Percentiles rank a stretch among this genome's conserved stretches.
Conservation (phyloP, 2,329 filamentous ascomycete genomes). For the Curvularia sp. region DNA sequence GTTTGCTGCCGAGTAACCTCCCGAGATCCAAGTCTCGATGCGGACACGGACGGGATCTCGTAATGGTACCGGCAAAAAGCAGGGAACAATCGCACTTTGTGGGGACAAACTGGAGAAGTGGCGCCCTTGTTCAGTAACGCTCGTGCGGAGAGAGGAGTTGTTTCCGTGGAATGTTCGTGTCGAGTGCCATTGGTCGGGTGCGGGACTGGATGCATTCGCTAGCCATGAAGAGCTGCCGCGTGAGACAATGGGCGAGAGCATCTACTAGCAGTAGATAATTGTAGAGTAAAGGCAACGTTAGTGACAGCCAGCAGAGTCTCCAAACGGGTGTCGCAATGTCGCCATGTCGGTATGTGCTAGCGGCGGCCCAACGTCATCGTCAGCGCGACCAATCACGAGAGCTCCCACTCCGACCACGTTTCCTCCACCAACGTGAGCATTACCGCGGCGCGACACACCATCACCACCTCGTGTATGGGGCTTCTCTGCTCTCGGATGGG, state of each 20-base stretch:
- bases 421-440: slow-evolving; percentile 24
- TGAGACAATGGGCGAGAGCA: background rate
- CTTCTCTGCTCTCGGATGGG: slow-evolving; percentile 23
- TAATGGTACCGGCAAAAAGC: slow-evolving; percentile 10
- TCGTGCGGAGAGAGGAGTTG: slow-evolving; percentile 1
- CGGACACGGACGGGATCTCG: slow-evolving; percentile 19
- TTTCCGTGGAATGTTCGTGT: background rate
- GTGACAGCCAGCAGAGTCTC: background rate
- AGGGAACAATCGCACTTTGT: slow-evolving; percentile 4
- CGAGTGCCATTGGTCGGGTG: background rate
- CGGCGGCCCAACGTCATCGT: slow-evolving; percentile 16
- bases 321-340: background rate
- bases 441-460: slow-evolving; percentile 18
- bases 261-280: background rate
- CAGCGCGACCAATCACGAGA: slow-evolving; percentile 12
- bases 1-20: slow-evolving; percentile 33
- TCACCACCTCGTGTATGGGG: slow-evolving; percentile 22
- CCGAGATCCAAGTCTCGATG: slow-evolving; percentile 28
- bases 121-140: slow-evolving; percentile 13
- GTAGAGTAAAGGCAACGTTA: too few relatives aligned
- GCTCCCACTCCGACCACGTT: slow-evolving; percentile 19
- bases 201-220: background rate
- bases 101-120: background rate
- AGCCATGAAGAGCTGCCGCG: background rate
- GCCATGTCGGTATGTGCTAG: background rate